A percentile compares a stretch with the other conserved stretches of the same genome.
Conservation (phyloP, 306 rosid genomes). For the Castanopsis chinensis region DNA sequence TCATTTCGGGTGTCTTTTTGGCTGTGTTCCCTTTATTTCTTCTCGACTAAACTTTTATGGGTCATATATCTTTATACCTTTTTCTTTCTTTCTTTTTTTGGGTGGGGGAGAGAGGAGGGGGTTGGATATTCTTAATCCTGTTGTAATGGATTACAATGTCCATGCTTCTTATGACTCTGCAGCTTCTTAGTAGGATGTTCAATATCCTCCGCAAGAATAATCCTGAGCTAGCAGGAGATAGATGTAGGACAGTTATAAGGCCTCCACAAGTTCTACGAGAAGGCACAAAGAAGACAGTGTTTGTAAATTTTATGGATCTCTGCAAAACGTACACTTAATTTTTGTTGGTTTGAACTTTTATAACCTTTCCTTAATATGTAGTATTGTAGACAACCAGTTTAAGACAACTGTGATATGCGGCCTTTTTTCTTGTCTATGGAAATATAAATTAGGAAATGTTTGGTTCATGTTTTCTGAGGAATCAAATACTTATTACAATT, state of each 20-base stretch:
- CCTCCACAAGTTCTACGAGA: constrained; percentile 98
- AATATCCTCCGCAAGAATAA: constrained; percentile 87
- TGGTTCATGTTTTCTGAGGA: too few species aligned
- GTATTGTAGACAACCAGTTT: too few species aligned
- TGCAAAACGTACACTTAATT: constrained; percentile 66
- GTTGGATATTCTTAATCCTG: not conserved
- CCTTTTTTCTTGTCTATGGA: too few species aligned
- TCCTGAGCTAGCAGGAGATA: constrained; percentile 91
- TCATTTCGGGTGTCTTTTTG: too few species aligned
- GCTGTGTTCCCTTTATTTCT: too few species aligned
- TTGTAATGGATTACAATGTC: not conserved
- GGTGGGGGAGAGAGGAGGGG: too few species aligned
- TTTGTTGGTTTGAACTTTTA: not conserved
- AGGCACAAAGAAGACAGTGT: constrained; percentile 96
- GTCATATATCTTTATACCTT: too few species aligned
- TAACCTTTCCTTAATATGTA: not conserved
- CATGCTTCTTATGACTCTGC: constrained; percentile 9
- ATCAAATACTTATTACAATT: too few species aligned
- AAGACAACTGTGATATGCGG: too few species aligned
- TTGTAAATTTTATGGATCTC: constrained; percentile 90
- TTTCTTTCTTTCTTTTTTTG: too few species aligned
- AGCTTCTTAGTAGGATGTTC: constrained; percentile 92
- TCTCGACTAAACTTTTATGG: too few species aligned
- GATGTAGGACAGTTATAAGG: constrained; percentile 91
- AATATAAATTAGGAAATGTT: too few species aligned